Evolutionary conservation across 2,329 filamentous ascomycete species (phyloP), one percentile per base, ranked within the genome.

Genomic region (Penicillium digitatum): DNA sequence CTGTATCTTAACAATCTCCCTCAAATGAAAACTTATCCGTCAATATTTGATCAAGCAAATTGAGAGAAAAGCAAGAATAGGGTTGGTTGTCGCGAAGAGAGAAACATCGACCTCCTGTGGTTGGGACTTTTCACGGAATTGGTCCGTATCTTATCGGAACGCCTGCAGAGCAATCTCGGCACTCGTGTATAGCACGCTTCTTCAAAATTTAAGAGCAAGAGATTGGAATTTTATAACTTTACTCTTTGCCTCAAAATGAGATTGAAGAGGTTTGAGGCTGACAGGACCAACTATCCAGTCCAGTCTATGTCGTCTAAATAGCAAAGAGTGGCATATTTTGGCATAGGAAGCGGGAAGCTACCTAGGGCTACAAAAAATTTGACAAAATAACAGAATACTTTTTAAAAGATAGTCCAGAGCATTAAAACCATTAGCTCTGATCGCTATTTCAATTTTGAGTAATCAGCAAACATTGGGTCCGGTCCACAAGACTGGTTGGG

Each of bases 341-440:
- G 12, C 20, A 38, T 1, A 1, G 20, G 5, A 48, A 6, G 11
- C 16, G 1, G 20, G 5, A 48, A 6, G 11, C 16, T 16, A 8
- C 3, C n/a, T 1, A 10, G 12, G 8, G 31, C 12, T 20, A 16
- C n/a, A 1, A 20, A 31, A 3, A 22, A 16, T 4, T 10, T 20
- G 9, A 8, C 14, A 24, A 10, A 45, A 12, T 18, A n/a, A 11
- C 8, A 31, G 1, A 5, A 22, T 10, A 16, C 12, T 16, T 6
- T n/a, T 31, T 16, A 0, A 11, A 45, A 6, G 3, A 1, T 5
- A 4, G 5, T n/a, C 3, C 3, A 24, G 22, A 24, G 8, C 18
- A n/a, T 45, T 24, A 20, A 16, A 52, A 29, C 29, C 52, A 49
- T 10, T 10, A 62, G 61, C 57, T 62, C 55, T 61, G 22, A 47